phyloP scores from a whole-genome alignment of 345 rosid species.

The Jatropha curcas region DNA sequence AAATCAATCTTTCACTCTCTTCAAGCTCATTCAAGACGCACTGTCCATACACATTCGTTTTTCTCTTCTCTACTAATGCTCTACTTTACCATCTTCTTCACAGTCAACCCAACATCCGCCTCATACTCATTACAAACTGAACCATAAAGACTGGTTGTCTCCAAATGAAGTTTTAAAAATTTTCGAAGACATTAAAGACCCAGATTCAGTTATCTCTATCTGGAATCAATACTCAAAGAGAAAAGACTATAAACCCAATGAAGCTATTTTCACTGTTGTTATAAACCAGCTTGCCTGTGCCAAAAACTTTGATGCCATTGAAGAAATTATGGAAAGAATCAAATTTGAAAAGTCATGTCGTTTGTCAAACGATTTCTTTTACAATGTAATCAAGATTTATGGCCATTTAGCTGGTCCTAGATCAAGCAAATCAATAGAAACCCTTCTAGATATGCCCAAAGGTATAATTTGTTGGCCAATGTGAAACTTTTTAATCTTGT shows the following conservation, averaged over 20 bases:
- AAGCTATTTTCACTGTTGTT: constrained; percentile 56
- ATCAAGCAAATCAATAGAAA: constrained; percentile 61
- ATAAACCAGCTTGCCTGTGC: constrained; percentile 58
- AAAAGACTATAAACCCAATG: constrained; percentile 76
- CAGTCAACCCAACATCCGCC: neutral
- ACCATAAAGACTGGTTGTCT: constrained; percentile 83
- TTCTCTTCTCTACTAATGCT: neutral
- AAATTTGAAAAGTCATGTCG: constrained; percentile 47
- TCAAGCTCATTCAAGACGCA: neutral
- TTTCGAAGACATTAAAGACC: constrained; percentile 53
- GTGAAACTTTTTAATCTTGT: constrained; percentile 70
- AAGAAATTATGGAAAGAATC: constrained; percentile 49
- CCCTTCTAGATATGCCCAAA: constrained; percentile 64
- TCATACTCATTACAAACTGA: constrained; percentile 37
- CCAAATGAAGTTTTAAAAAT: constrained; percentile 63
- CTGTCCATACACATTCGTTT: neutral
- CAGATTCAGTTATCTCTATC: constrained; percentile 44
- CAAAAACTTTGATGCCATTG: constrained; percentile 66
- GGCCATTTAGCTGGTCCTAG: constrained; percentile 66
- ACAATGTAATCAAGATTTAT: constrained; percentile 62
- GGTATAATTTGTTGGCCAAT: constrained; percentile 66
- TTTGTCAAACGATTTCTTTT: constrained; percentile 73
- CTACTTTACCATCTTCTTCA: neutral
- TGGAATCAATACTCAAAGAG: constrained; percentile 62
- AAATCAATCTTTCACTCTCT: neutral